Conservation (phyloP, 2,329 filamentous ascomycete genomes). For the Colletotrichum simmondsii region DNA sequence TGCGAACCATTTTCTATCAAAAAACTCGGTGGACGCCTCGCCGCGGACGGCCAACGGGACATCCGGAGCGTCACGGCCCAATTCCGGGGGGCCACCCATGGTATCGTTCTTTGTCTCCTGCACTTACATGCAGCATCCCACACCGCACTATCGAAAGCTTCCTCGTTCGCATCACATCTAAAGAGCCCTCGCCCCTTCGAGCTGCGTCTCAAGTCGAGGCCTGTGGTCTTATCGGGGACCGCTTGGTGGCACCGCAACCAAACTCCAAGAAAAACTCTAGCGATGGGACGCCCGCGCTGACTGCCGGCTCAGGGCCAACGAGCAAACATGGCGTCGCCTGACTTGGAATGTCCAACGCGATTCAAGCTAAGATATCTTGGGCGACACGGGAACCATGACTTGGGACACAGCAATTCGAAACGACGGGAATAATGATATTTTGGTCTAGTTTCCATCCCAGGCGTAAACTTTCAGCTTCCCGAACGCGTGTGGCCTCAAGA, state of each 20-base stretch:
- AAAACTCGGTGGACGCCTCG: constrained; percentile 23
- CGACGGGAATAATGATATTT: not conserved
- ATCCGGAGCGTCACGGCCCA: constrained; percentile 14
- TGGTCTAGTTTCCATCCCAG: not conserved
- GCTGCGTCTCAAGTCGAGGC: not conserved
- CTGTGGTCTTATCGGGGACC: not conserved
- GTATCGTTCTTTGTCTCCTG: constrained; percentile 20
- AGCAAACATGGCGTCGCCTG: constrained; percentile 20
- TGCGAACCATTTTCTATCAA: constrained; percentile 9
- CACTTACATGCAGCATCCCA: constrained; percentile 12
- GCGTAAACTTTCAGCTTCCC: not conserved
- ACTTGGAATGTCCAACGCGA: constrained; percentile 13
- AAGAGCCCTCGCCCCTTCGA: not conserved
- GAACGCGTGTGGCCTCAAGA: not conserved
- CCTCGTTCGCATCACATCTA: not conserved
- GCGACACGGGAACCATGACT: not conserved
- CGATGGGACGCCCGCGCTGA: not conserved
- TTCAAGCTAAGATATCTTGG: not conserved
- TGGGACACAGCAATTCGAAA: not conserved
- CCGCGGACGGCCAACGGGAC: constrained; percentile 13
- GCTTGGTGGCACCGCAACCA: not conserved
- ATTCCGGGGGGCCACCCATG: not conserved
- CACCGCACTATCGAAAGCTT: not conserved
- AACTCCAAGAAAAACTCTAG: not conserved
- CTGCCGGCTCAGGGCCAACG: not conserved